Base-by-base conservation (phyloP, 2,329 filamentous ascomycete genomes). In the Spiromastix sp. region DNA sequence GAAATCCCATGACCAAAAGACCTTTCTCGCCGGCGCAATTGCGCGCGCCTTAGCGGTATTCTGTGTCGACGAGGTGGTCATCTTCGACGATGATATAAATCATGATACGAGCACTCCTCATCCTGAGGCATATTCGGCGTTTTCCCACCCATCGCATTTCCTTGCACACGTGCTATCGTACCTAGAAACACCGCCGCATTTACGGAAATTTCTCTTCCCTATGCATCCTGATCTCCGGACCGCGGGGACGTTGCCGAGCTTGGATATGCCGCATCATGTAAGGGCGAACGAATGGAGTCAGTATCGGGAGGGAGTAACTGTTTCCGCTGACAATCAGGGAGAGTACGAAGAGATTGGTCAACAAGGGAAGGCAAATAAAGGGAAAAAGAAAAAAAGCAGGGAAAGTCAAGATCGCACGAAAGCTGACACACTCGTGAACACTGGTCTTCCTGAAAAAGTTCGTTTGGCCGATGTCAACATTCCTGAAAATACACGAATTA, bases 261-360 rank as follows among this genome's bases (percentile, higher is more conserved):
- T 93, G 38, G 85, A 93, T 54, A 85, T 91, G 71, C 85, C 85
- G 11, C 83, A 89, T 55, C 85, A 93, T 57, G 68, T 86, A 6
- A 72, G 81, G 43, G 70, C 72, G 10, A 74, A 80, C 36, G 84
- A 93, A 50, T 86, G 80, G 77, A 77, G 85, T 43, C 72, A 73
- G 11, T 93, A 84, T 53, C 75, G 84, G 15, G 85, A 93, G 52
- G 85, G 84, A 4, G 74, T 89, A 17, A 77, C 80, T 0, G 49
- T 79, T 2, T 56, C 65, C 3, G 64, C 61, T 4, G 59, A 57
- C 26, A 49, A 57, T 72, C 15, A 73, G 76, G 20, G 74, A 78
- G n/a, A 7, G 21, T 24, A 24, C 35, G 62, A 76, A 17, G 74
- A 32, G 17, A n/a, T n/a, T n/a, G 32, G 38, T 12, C 31, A 35